phyloP scores from a whole-genome alignment of 257 asterid genomes.

The Solanum medicagineum region DNA sequence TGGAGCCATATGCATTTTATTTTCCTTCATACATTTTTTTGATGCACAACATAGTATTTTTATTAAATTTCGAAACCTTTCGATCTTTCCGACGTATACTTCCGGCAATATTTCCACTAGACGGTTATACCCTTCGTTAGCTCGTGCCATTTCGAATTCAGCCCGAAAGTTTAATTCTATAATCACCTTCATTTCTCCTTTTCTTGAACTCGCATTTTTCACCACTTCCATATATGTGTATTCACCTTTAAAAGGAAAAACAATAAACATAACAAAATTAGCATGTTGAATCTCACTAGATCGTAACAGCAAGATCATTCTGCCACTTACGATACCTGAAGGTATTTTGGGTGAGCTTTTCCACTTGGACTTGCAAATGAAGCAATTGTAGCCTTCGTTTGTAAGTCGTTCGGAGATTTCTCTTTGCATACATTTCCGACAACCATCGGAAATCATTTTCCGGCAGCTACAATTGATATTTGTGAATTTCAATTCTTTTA shows the following conservation, averaged over 20 bases:
- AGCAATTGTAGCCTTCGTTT: constrained; percentile 13
- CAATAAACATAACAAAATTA: not conserved
- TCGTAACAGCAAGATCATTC: not conserved
- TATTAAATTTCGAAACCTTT: constrained; percentile 9
- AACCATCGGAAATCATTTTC: constrained; percentile 6
- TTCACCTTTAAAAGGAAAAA: constrained; percentile 11
- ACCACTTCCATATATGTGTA: constrained; percentile 24
- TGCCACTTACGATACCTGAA: not conserved
- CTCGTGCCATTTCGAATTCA: constrained; percentile 20
- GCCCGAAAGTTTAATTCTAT: constrained; percentile 24
- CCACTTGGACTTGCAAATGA: constrained; percentile 31
- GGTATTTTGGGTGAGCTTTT: constrained; percentile 6
- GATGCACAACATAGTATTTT: constrained; percentile 32
- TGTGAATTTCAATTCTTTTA: constrained; percentile 3
- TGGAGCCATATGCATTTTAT: constrained; percentile 31
- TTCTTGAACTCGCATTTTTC: not conserved
- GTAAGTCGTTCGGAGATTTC: constrained; percentile 8
- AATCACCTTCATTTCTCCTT: constrained; percentile 17
- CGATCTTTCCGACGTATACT: constrained; percentile 23
- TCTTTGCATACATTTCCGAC: constrained; percentile 13
- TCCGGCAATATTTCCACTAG: constrained; percentile 16
- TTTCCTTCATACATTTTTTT: constrained; percentile 24
- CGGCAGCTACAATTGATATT: constrained; percentile 14
- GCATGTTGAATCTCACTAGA: not conserved
- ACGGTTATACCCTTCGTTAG: constrained; percentile 10